Base-by-base conservation (phyloP, 2,329 filamentous ascomycete species). In the Emmonsiellopsis sp. region DNA sequence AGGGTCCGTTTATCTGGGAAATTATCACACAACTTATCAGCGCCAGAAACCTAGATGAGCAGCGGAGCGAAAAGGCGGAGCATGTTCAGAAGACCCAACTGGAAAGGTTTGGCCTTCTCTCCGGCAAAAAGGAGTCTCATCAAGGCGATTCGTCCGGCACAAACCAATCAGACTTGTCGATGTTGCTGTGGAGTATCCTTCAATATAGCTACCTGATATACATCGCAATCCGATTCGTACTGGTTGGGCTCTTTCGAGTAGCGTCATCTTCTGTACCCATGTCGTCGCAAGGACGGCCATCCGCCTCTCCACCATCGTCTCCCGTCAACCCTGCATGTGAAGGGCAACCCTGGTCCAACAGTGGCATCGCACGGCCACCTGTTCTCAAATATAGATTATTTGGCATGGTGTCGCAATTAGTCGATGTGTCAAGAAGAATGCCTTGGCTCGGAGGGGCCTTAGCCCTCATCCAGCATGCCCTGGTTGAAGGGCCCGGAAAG, bases 1-100 rank as follows among this genome's bases (percentile, higher is more conserved):
- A 97, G 71, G 87, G 88, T 26, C 94, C 89, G 88, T 80, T 96
- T 64, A 71, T 97, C 60, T 95, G 86, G 82, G 90, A 95, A 67
- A 79, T 82, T 54, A 80, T 95, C 57, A 86, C 84, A 60, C 94
- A 92, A 65, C 71, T 86, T 57, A 79, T 81, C 55, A 76, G 78
- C 57, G 67, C 73, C 47, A 64, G 79, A 58, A 69, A 59, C 10
- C 54, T 57, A 43, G 55, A 61, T 48, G 15, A 34, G 34, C 6
- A 50, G 61, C 56, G 53, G 58, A 64, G 60, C 61, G 59, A 64
- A 55, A 56, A 71, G 56, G 63, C 71, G 58, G 56, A 67, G 51
- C 56, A 69, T 35, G 65, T 53, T 51, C 59, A 60, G 37, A 54
- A 60, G 50, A 74, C 69, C 61, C 77, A 74, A 57, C 72, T 83